Evolutionary conservation across 257 asterid genomes (phyloP), one percentile per base, ranked within the genome.

Genomic region (Lavandula angustifolia): DNA sequence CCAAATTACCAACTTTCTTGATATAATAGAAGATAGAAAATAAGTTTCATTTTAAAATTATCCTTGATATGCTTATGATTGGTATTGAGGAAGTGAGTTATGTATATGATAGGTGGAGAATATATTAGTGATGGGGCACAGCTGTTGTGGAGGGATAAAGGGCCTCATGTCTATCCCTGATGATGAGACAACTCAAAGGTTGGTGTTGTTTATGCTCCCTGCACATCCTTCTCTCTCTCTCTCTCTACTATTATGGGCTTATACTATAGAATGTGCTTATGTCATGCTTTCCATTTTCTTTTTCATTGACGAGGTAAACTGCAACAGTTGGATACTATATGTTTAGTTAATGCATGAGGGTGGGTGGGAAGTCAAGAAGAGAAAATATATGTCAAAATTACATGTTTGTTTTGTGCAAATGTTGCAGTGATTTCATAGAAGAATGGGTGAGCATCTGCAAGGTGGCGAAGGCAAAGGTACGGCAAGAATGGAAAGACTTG

Each of bases 131-230:
- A 84, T 91, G 44, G 97, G 97, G 16, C 97, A 87, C 81, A 87
- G 97, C 83, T 78, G 95, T 51, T 91, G 97, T 72, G 97, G 97
- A 54, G 97, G 97, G 73, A 91, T 91, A 63, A 91, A 80, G 75
- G 97, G 96, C 7, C 95, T 91, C 48, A 82, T 91, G 96, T 85
- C 96, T 34, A 77, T 84, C 71, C 86, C 95, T 50, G 97, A 91
- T 27, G 97, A 91, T 77, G 97, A 91, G 43, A 51, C 86, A 71
- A 80, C 81, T 10, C 66, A 77, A 2, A 91, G 95, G 97, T 91
- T 58, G 38, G 69, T 49, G 17, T 55, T 46, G 6, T 17, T 11
- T 13, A 22, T 22, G 2, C 27, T 22, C 27, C 27, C 27, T 22
- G 2, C 27, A 22, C 27, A 22, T 22, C 3, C 41, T 11, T 27